Evolutionary conservation across 1,284 basidiomycete species (phyloP).

Genomic region (Fomitopsis schrenkii): DNA sequence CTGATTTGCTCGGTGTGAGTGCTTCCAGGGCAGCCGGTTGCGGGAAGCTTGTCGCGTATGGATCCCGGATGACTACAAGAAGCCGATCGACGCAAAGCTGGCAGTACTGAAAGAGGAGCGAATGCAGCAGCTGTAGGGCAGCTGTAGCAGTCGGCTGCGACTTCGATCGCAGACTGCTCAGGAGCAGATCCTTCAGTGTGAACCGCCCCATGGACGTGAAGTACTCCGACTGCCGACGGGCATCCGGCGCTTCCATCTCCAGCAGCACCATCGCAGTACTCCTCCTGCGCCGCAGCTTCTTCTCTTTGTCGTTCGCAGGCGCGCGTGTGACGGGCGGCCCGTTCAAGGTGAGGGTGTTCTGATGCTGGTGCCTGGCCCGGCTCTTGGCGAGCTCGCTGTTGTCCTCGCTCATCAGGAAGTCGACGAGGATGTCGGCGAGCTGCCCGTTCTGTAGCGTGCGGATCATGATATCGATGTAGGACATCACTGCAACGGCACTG

Average conservation of each 20-base stretch:
- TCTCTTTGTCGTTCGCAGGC: conserved; percentile 31
- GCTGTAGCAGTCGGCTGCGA: conserved; percentile 65
- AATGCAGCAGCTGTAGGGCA: conserved; percentile 76
- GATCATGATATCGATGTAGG: conserved; percentile 91
- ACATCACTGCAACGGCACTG: conserved; percentile 93
- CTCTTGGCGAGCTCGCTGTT: conserved; percentile 48
- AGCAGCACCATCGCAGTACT: conserved; percentile 83
- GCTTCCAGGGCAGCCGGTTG: conserved; percentile 42
- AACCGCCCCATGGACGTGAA: conserved; percentile 85
- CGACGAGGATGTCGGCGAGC: conserved; percentile 67
- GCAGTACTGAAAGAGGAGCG: conserved; percentile 71
- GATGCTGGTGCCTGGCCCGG: conserved; percentile 41
- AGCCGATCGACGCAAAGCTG: conserved; percentile 62
- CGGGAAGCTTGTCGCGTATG: conserved; percentile 72
- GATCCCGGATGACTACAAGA: conserved; percentile 65
- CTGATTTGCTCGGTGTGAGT: conserved; percentile 9
- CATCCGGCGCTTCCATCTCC: conserved; percentile 77
- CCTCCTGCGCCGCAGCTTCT: conserved; percentile 58
- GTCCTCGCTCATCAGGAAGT: conserved; percentile 81
- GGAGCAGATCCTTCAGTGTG: conserved; percentile 83
- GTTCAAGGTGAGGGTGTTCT: conserved; percentile 45
- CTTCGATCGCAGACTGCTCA: conserved; percentile 72
- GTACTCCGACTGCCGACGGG: conserved; percentile 68
- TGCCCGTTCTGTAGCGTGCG: conserved; percentile 70
- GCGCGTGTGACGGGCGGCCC: conserved; percentile 32